A percentile compares a stretch with the other conserved stretches of the same genome.
These are phyloP conservation scores for Termitomyces sp. DNA, from an alignment of 768 basidiomycete genomes.

Conservation along the genomic window DNA sequence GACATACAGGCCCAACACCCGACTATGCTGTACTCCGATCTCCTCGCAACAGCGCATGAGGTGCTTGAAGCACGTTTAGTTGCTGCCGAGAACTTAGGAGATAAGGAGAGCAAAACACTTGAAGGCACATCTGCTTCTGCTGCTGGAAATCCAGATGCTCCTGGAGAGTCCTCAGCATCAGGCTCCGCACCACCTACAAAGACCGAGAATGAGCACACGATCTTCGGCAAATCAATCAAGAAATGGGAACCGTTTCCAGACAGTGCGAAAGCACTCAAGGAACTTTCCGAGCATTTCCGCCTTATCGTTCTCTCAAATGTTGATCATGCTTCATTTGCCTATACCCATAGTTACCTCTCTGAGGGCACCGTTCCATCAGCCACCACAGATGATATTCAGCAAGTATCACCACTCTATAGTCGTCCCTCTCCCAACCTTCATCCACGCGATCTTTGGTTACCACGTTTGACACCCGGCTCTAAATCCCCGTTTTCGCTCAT, in stretches of 20 bases:
- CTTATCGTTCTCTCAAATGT: constrained; percentile 76
- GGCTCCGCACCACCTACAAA: constrained; percentile 12
- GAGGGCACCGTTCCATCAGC: constrained; percentile 23
- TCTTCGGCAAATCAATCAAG: constrained; percentile 55
- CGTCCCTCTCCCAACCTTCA: constrained; percentile 25
- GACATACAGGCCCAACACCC: constrained; percentile 56
- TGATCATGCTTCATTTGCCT: constrained; percentile 55
- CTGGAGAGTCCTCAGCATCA: constrained; percentile 11
- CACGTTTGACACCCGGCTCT: constrained; percentile 30
- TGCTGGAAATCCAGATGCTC: constrained; percentile 1
- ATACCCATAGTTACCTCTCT: constrained; percentile 52
- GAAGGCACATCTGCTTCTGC: constrained; percentile 11
- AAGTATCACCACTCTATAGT: constrained; percentile 20
- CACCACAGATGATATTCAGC: background rate
- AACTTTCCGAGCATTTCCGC: constrained; percentile 57
- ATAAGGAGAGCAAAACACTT: constrained; percentile 9
- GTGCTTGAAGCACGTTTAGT: constrained; percentile 30
- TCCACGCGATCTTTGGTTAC: constrained; percentile 36
- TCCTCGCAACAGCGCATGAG: constrained; percentile 47
- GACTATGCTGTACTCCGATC: constrained; percentile 51
- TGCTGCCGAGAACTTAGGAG: constrained; percentile 17
- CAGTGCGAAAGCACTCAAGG: constrained; percentile 50
- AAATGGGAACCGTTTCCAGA: constrained; percentile 67
- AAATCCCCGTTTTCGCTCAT: constrained; percentile 60
- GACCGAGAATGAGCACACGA: constrained; percentile 26